Percentiles rank a stretch among this genome's conserved stretches.
phyloP scores from a whole-genome alignment of 1,284 basidiomycete species.

The Cryptococcus hybrid region DNA sequence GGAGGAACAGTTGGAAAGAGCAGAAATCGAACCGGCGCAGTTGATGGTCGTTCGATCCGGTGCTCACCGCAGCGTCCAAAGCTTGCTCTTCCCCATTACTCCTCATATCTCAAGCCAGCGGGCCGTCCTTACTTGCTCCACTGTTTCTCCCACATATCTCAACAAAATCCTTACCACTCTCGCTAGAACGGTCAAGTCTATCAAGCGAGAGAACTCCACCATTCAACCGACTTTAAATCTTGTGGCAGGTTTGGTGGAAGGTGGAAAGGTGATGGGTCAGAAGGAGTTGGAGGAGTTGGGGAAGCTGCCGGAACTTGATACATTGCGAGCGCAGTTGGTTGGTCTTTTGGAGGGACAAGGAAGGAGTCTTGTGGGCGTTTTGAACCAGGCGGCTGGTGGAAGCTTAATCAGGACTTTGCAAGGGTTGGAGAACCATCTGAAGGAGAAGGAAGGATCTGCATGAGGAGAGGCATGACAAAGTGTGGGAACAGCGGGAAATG shows the following conservation, averaged over 20 bases:
- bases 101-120: conserved; percentile 32
- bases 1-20: background rate
- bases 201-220: conserved; percentile 22
- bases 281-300: conserved; percentile 32
- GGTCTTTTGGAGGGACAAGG: conserved; percentile 46
- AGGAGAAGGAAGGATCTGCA: conserved; percentile 23
- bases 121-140: conserved; percentile 44
- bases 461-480: background rate
- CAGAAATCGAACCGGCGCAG: conserved; percentile 17
- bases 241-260: conserved; percentile 48
- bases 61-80: conserved; percentile 27
- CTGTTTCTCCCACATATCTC: conserved; percentile 49
- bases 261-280: conserved; percentile 30
- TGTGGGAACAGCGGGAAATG: background rate
- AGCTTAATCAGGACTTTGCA: conserved; percentile 47
- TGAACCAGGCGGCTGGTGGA: conserved; percentile 46
- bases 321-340: conserved; percentile 49
- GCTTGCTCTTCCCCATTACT: conserved; percentile 1
- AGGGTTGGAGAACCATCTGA: conserved; percentile 45
- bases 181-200: conserved; percentile 23
- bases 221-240: conserved; percentile 44
- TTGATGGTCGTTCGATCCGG: conserved; percentile 48
- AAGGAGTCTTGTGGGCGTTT: conserved; percentile 41
- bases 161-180: conserved; percentile 38
- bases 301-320: conserved; percentile 48